Conservation (phyloP, 2,329 filamentous ascomycete species). For the Penicillium sp. region DNA sequence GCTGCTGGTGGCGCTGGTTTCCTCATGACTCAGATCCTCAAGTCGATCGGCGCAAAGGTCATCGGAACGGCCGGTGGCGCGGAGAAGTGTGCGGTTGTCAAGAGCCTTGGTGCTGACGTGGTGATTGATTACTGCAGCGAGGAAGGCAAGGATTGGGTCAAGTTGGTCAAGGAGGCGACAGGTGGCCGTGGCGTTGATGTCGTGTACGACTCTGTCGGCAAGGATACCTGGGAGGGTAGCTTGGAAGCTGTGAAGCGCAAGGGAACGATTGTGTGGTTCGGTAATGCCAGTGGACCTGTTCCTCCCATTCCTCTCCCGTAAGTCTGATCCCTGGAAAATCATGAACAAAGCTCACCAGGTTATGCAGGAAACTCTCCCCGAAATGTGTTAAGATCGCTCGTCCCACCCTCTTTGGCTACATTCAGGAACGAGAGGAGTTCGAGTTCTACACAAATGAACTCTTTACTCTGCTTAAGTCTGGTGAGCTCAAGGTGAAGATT, state of each 20-base stretch:
- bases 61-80: slow-evolving; percentile 76
- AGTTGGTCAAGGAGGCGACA: slow-evolving; percentile 82
- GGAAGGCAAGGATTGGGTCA: slow-evolving; percentile 74
- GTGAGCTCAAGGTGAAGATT: slow-evolving; percentile 69
- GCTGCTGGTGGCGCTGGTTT: slow-evolving; percentile 80
- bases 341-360: slow-evolving; percentile 10
- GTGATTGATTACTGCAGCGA: slow-evolving; percentile 80
- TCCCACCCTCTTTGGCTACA: slow-evolving; percentile 71
- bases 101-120: slow-evolving; percentile 65
- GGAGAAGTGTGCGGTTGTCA: slow-evolving; percentile 71
- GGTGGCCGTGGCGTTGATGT: slow-evolving; percentile 69
- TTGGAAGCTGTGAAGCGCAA: slow-evolving; percentile 73
- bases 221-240: slow-evolving; percentile 77
- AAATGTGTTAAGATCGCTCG: slow-evolving; percentile 78
- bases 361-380: slow-evolving; percentile 51
- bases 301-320: slow-evolving; percentile 64
- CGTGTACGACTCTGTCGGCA: slow-evolving; percentile 84
- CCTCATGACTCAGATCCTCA: slow-evolving; percentile 73
- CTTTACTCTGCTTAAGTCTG: slow-evolving; percentile 67
- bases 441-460: slow-evolving; percentile 70
- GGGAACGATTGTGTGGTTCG: slow-evolving; percentile 75
- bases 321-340: slow-evolving; percentile 42
- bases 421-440: slow-evolving; percentile 68
- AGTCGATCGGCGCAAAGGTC: slow-evolving; percentile 68
- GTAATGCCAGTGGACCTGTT: slow-evolving; percentile 77